A percentile compares a stretch with the other conserved stretches of the same genome.
These are phyloP conservation scores for Linum trigynum DNA, from an alignment of 345 rosid genomes.

Conservation along the genomic window DNA sequence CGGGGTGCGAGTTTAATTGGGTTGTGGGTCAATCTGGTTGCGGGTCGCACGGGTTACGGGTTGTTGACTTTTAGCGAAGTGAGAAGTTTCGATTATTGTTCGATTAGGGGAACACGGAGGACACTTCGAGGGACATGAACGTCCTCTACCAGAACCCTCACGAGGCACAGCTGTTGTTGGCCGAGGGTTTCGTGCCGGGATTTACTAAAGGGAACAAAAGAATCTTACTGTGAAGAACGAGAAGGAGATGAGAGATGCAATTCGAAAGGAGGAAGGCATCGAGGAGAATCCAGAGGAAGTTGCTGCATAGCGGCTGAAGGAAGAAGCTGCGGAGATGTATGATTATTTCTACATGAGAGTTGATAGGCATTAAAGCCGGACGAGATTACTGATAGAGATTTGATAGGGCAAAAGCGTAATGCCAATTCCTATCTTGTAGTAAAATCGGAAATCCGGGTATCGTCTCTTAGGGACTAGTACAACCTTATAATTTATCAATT, in stretches of 20 bases:
- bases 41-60: no score
- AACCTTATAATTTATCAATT: no score
- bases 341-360: slow-evolving; percentile 92
- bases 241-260: slow-evolving; percentile 81
- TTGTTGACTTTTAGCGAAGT: slow-evolving; percentile 75
- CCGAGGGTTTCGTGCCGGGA: slow-evolving; percentile 87
- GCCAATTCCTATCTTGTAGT: no score
- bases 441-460: no score
- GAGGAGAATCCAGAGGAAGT: slow-evolving; percentile 89
- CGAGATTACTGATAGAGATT: slow-evolving; percentile 93
- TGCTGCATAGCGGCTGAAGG: slow-evolving; percentile 57
- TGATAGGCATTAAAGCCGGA: slow-evolving; percentile 83
- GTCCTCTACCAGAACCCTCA: slow-evolving; percentile 85
- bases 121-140: slow-evolving; percentile 85
- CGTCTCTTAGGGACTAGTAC: no score
- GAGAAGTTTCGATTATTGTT: slow-evolving; percentile 91
- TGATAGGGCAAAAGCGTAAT: no score
- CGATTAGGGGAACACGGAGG: slow-evolving; percentile 94
- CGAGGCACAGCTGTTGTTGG: slow-evolving; percentile 91
- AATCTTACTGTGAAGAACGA: slow-evolving; percentile 84
- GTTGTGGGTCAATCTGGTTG: no score
- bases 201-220: slow-evolving; percentile 95
- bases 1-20: no score
- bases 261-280: slow-evolving; percentile 69
- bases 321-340: slow-evolving; percentile 74